These are phyloP conservation scores for Spergularia bocconei DNA, from an alignment of 148 eudicot species.

Conservation along the genomic window DNA sequence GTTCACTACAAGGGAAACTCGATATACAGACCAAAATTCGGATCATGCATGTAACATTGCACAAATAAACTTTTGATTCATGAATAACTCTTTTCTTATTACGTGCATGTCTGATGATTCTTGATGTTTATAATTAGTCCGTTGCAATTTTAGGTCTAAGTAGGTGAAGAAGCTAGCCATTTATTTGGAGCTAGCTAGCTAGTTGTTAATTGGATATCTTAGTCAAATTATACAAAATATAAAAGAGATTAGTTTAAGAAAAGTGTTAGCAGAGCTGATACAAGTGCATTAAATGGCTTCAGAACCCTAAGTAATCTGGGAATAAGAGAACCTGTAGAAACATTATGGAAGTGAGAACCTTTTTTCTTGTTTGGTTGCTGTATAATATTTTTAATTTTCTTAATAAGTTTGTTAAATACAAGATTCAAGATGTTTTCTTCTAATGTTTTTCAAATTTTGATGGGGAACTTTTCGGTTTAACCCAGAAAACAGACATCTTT, in stretches of 20 bases:
- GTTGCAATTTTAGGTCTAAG: neutral
- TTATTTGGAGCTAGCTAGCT: neutral
- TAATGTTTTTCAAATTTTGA: constrained; percentile 21
- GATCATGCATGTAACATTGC: no score
- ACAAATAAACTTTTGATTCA: no score
- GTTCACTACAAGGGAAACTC: no score
- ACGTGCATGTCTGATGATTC: no score
- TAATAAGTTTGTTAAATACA: neutral
- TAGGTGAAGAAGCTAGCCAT: neutral
- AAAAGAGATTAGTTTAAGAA: constrained; percentile 4
- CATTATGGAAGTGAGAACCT: constrained; percentile 31
- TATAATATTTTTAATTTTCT: neutral
- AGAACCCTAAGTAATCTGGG: constrained; percentile 32
- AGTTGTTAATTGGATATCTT: neutral
- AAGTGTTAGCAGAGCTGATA: neutral
- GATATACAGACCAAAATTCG: no score
- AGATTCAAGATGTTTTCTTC: neutral
- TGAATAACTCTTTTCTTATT: no score
- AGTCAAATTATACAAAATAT: constrained; percentile 6
- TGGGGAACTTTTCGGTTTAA: constrained; percentile 23
- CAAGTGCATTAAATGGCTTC: constrained; percentile 29
- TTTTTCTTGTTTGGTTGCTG: constrained; percentile 7
- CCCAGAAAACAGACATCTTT: constrained; percentile 53
- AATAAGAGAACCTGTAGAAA: constrained; percentile 24
- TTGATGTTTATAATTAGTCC: neutral